Percentiles rank a stretch among this genome's conserved stretches.
phyloP scores from a whole-genome alignment of 257 asterid genomes.

The Leptodermis oblonga region DNA sequence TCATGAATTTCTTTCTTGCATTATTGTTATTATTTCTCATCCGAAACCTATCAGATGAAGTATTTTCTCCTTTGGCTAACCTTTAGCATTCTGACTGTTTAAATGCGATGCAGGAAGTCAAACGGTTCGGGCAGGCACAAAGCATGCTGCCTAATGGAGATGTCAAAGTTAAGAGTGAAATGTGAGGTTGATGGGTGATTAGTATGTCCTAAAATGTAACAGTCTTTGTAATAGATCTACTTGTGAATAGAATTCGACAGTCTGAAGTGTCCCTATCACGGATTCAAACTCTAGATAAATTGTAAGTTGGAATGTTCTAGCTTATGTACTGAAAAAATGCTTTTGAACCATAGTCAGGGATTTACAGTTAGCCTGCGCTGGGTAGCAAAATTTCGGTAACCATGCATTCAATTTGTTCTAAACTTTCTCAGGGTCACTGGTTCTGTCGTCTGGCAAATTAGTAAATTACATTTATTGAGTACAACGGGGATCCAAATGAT shows the following conservation, averaged over 20 bases:
- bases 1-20: background rate
- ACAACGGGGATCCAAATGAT: background rate
- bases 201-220: conserved; percentile 4
- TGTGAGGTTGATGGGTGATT: conserved; percentile 17
- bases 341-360: background rate
- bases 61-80: background rate
- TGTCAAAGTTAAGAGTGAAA: conserved; percentile 45
- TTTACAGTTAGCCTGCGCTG: background rate
- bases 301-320: background rate
- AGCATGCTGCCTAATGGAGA: conserved; percentile 54
- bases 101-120: conserved; percentile 44
- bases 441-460: background rate
- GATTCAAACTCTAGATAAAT: background rate
- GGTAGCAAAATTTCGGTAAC: background rate
- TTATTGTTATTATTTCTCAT: background rate
- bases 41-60: background rate
- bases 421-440: background rate
- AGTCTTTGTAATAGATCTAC: conserved; percentile 7
- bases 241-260: background rate
- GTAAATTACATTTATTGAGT: background rate
- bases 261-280: background rate
- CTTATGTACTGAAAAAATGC: background rate
- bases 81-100: background rate
- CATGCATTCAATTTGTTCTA: background rate
- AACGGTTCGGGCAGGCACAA: conserved; percentile 46